Base-by-base conservation (phyloP, 208 protist species). In the Novymonas esmeraldas region DNA sequence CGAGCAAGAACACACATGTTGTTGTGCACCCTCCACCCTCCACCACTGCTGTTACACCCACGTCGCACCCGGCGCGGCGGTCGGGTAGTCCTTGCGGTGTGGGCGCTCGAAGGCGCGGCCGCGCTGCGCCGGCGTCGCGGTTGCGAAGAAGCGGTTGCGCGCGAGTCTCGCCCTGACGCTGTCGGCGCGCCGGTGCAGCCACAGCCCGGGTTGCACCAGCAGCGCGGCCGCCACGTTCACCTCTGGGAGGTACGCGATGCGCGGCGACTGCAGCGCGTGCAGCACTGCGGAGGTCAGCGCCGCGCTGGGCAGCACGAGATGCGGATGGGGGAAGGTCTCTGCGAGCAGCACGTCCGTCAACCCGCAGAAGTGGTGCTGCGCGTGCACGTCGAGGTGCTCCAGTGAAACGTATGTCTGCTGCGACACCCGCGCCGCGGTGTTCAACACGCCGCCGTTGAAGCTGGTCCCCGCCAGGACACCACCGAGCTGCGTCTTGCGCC, bases 331-430 rank as follows among this genome's bases (percentile, higher is more conserved):
- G 68, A 92, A 96, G 46, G 81, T 86, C 13, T 71, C 73, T 7
- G 82, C 73, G 28, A 96, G 64, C 29, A 96, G 66, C 1, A 94
- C 82, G 57, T 96, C 90, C 11, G 90, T 94, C 28, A 94, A 72
- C 13, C 84, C 86, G 60, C 87, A 92, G 70, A 89, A 96, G 58
- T 92, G 85, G 64, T 89, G 73, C 61, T 77, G 69, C 18, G 87
- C 78, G 64, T 93, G 79, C 22, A 81, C 78, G 31, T 89, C 78
- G 11, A 96, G 77, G 58, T 93, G 84, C 11, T 93, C 81, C 3
- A 89, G 75, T 24, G 82, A 77, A 26, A 93, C 58, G 41, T 63
- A 55, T 39, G 79, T 78, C 46, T 81, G 73, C 75, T 94, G 87
- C 24, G 87, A 59, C n/a, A 92, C 78, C 2, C 90, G 85, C 24